A percentile compares a stretch with the other conserved stretches of the same genome.
Evolutionary conservation across 176 grass and related monocot genomes (phyloP).

Genomic region (Zoysia pacifica): DNA sequence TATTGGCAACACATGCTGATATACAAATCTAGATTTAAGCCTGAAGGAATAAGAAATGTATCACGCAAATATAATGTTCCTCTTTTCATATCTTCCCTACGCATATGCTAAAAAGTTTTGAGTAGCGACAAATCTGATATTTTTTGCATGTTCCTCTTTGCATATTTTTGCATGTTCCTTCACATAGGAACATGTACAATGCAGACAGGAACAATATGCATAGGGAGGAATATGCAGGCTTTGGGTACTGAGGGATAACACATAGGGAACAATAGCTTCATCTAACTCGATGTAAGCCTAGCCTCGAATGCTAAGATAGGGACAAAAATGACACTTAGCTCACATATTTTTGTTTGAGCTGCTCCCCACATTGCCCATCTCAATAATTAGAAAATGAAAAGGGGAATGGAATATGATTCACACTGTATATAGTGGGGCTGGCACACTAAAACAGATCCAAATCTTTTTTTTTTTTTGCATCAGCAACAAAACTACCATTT

Average conservation of each 20-base stretch:
- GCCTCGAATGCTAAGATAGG: constrained; percentile 37
- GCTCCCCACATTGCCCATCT: constrained; percentile 29
- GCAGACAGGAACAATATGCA: constrained; percentile 34
- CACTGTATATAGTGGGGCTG: constrained; percentile 44
- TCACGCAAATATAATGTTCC: not conserved
- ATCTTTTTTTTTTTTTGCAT: constrained; percentile 24
- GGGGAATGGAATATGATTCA: constrained; percentile 56
- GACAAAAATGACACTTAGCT: constrained; percentile 44
- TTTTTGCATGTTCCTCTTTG: constrained; percentile 27
- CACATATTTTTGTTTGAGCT: constrained; percentile 51
- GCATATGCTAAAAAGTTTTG: constrained; percentile 34
- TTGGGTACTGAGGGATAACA: constrained; percentile 35
- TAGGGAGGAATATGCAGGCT: constrained; percentile 43
- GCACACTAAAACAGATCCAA: not conserved
- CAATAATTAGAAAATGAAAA: constrained; percentile 63
- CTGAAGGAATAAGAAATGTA: not conserved
- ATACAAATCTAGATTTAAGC: constrained; percentile 23
- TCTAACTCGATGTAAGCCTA: constrained; percentile 25
- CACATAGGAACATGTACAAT: constrained; percentile 41
- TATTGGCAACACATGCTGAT: constrained; percentile 5
- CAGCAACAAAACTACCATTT: constrained; percentile 27
- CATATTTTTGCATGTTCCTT: constrained; percentile 21
- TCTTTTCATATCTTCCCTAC: not conserved
- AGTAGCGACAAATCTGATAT: constrained; percentile 43
- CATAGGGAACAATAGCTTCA: constrained; percentile 28